Conservation (phyloP, 2,329 filamentous ascomycete genomes). For the Botryotinia calthae region DNA sequence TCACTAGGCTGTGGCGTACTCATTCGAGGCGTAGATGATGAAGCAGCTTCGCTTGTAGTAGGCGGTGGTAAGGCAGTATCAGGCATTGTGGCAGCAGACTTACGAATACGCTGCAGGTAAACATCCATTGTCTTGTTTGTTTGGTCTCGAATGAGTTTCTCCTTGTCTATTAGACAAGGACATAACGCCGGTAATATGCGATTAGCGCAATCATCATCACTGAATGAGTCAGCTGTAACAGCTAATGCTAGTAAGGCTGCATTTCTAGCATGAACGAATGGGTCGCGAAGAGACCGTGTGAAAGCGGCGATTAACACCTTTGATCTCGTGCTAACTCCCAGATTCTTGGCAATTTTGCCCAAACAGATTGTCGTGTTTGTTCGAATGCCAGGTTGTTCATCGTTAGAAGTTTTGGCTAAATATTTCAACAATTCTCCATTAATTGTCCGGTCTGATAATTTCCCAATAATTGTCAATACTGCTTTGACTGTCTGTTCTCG, state of each 20-base stretch:
- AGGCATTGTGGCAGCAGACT: conserved; percentile 73
- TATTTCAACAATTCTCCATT: conserved; percentile 91
- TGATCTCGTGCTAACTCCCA: conserved; percentile 72
- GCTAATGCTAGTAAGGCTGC: conserved; percentile 82
- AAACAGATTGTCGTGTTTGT: conserved; percentile 98
- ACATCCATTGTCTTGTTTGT: conserved; percentile 84
- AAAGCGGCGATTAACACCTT: conserved; percentile 96
- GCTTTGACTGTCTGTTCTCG: conserved; percentile 96
- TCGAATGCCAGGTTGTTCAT: conserved; percentile 93
- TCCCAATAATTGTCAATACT: conserved; percentile 79
- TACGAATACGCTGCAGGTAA: conserved; percentile 79
- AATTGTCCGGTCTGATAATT: conserved; percentile 86
- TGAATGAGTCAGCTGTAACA: conserved; percentile 83
- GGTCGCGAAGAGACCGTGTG: conserved; percentile 81
- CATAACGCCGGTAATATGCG: conserved; percentile 83
- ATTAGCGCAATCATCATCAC: conserved; percentile 81
- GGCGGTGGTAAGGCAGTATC: conserved; percentile 74
- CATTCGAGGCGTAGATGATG: conserved; percentile 63
- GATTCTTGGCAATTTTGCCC: conserved; percentile 89
- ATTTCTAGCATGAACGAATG: conserved; percentile 91
- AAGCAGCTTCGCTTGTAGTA: conserved; percentile 45
- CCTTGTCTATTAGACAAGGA: conserved; percentile 85
- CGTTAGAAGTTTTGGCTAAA: conserved; percentile 92
- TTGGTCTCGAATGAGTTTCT: conserved; percentile 91
- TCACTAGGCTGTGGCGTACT: conserved; percentile 70